These are phyloP conservation scores for Ganoderma meredithae DNA, from an alignment of 1,284 basidiomycete species.

Conservation along the genomic window DNA sequence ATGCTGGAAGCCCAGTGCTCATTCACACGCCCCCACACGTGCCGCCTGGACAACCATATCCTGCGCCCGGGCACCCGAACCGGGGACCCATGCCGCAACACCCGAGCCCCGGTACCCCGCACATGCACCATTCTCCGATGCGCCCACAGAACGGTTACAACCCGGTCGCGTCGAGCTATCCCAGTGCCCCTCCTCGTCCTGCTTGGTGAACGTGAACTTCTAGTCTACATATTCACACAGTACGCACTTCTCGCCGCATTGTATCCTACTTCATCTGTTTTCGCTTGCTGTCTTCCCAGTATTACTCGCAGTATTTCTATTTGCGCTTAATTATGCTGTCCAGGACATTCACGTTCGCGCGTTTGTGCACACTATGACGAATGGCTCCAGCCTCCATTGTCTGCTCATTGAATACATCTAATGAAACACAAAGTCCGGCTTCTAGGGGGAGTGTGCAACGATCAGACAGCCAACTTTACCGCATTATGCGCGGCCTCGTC, in stretches of 20 bases:
- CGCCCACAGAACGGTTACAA: constrained; percentile 35
- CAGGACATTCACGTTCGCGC: constrained; percentile 9
- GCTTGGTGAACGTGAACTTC: constrained; percentile 51
- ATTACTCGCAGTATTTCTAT: constrained; percentile 25
- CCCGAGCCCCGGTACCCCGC: constrained; percentile 31
- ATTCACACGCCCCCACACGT: constrained; percentile 58
- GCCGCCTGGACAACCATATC: constrained; percentile 36
- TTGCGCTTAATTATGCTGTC: constrained; percentile 36
- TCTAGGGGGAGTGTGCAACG: constrained; percentile 26
- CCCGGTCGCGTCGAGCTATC: constrained; percentile 38
- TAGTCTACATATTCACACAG: constrained; percentile 19
- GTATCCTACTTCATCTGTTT: constrained; percentile 33
- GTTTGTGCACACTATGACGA: constrained; percentile 13
- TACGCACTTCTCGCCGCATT: constrained; percentile 26
- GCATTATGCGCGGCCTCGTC: constrained; percentile 89
- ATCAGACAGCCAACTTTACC: constrained; percentile 68
- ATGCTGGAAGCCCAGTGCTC: constrained; percentile 70
- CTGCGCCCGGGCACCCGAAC: constrained; percentile 33
- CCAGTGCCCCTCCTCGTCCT: constrained; percentile 38
- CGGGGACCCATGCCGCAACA: constrained; percentile 34
- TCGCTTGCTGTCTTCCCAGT: constrained; percentile 39
- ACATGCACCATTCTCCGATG: constrained; percentile 28
- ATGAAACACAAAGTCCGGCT: constrained; percentile 24
- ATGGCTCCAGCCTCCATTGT: constrained; percentile 17
- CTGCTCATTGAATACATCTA: constrained; percentile 34